These are phyloP conservation scores for Persicaria maculosa DNA, from an alignment of 148 eudicot genomes.

Conservation along the genomic window DNA sequence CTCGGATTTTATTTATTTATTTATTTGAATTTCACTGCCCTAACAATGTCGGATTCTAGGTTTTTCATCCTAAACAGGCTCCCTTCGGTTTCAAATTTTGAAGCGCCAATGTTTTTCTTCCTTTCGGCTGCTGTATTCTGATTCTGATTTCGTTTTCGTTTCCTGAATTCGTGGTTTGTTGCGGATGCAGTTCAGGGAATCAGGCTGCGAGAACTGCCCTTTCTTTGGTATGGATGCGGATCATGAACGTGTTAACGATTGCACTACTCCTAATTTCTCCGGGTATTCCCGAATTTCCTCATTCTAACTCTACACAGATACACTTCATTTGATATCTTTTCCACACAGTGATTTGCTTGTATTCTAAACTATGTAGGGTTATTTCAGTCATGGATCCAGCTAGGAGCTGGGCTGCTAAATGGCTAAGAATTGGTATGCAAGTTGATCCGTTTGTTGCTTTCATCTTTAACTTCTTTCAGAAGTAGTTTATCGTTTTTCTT, in stretches of 20 bases:
- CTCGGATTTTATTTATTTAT: background rate
- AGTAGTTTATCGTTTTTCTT: background rate
- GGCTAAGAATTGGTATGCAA: constrained; percentile 79
- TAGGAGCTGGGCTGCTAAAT: constrained; percentile 94
- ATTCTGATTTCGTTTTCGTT: background rate
- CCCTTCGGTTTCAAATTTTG: background rate
- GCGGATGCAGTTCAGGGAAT: constrained; percentile 60
- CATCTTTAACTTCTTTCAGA: background rate
- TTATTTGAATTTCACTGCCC: background rate
- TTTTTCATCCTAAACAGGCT: background rate
- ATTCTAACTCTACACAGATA: background rate
- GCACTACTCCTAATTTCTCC: constrained; percentile 93
- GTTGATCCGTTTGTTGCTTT: background rate
- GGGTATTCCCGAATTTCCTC: constrained; percentile 35
- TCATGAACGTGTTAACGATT: constrained; percentile 77
- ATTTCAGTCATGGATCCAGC: constrained; percentile 92
- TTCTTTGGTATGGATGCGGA: constrained; percentile 85
- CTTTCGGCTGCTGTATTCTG: background rate
- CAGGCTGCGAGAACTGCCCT: constrained; percentile 97
- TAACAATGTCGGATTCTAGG: background rate
- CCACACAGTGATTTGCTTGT: background rate
- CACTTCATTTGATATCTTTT: background rate
- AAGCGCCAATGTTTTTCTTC: background rate
- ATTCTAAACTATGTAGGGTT: constrained; percentile 29
- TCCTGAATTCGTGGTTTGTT: constrained; percentile 1